Percentiles rank a stretch among this genome's conserved stretches.
Evolutionary conservation across 306 rosid genomes (phyloP).

Genomic region (Citrullus mucosospermus): DNA sequence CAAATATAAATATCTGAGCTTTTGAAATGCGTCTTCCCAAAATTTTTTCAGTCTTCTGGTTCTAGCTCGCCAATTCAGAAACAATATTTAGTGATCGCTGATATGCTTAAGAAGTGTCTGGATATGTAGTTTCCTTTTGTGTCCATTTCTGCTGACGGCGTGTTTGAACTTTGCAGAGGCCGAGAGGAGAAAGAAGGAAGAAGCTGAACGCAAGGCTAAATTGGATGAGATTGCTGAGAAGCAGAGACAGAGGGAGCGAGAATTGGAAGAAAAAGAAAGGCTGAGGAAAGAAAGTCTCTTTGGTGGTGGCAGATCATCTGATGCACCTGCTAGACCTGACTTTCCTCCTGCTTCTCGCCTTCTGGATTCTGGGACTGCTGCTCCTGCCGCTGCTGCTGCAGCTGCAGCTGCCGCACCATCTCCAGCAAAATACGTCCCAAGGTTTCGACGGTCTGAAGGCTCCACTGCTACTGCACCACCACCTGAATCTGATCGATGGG

Average conservation of each 20-base stretch:
- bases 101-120: no score
- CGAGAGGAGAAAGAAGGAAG: slow-evolving; percentile 64
- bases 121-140: not conserved
- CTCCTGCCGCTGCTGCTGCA: slow-evolving; percentile 25
- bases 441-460: slow-evolving; percentile 31
- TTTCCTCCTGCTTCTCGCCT: slow-evolving; percentile 30
- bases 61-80: not conserved
- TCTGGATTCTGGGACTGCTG: slow-evolving; percentile 26
- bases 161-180: slow-evolving; percentile 39
- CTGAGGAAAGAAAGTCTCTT: slow-evolving; percentile 46
- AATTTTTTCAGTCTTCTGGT: not conserved
- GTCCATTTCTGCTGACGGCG: not conserved
- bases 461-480: slow-evolving; percentile 24
- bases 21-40: not conserved
- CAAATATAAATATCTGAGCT: not conserved
- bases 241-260: slow-evolving; percentile 71
- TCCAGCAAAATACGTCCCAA: slow-evolving; percentile 58
- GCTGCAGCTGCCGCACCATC: slow-evolving; percentile 11
- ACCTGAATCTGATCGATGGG: slow-evolving; percentile 55
- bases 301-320: slow-evolving; percentile 24
- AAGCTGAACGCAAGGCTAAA: slow-evolving; percentile 57
- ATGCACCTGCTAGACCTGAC: slow-evolving; percentile 23
- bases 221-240: slow-evolving; percentile 66
- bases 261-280: slow-evolving; percentile 70
- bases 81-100: not conserved